These are phyloP conservation scores for Saccharomyces hybrid DNA, from an alignment of 1,139 yeast genomes.

Conservation along the genomic window DNA sequence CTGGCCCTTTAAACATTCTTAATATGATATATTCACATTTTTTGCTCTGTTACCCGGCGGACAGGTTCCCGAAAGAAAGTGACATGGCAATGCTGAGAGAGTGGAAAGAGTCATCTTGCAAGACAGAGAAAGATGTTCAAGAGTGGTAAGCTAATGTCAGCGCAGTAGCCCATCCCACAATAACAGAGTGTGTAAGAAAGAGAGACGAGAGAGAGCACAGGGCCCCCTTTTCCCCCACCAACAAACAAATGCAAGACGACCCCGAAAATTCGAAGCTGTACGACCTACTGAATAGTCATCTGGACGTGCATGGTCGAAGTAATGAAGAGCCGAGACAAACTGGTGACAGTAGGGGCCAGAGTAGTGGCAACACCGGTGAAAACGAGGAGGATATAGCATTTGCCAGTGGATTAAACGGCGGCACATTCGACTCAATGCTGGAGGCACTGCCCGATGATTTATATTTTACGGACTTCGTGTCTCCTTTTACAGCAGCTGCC, in stretches of 20 bases:
- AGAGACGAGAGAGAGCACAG: background rate
- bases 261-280: slow-evolving; percentile 1
- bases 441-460: slow-evolving; percentile 32
- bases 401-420: background rate
- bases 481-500: slow-evolving; percentile 2
- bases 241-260: slow-evolving; percentile 1
- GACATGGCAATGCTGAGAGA: slow-evolving; percentile 1
- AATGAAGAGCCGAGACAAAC: background rate
- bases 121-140: background rate
- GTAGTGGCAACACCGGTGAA: background rate
- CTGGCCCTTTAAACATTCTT: background rate
- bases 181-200: background rate
- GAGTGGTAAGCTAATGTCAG: background rate
- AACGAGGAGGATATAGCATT: background rate
- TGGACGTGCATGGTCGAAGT: background rate
- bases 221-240: background rate
- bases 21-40: background rate
- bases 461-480: slow-evolving; percentile 9
- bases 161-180: background rate
- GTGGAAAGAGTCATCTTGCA: background rate
- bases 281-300: slow-evolving; percentile 1
- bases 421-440: slow-evolving; percentile 30
- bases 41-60: background rate
- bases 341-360: background rate
- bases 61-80: background rate